Base-by-base conservation (phyloP, 2,329 filamentous ascomycete genomes). In the Curvularia sp. region DNA sequence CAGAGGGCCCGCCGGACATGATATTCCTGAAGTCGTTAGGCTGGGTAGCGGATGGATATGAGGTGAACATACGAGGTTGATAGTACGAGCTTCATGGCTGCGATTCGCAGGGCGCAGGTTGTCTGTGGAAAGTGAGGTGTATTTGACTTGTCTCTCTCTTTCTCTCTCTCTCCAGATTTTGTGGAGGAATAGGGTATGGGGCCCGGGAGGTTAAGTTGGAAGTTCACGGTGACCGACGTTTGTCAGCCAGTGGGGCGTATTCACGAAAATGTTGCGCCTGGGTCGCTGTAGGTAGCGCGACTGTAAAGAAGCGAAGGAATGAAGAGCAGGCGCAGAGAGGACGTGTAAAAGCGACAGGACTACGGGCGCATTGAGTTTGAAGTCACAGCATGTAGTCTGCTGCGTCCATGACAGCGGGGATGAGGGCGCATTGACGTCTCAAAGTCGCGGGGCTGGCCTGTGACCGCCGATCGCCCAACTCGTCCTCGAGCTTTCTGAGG, bases 1-100 rank as follows among this genome's bases (percentile, higher is more conserved):
- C 89, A 49, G 92, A 92, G 57, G 91, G 90, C 57, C 91, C 91
- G 63, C 87, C 88, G 69, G 89, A 89, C 85, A 96, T 92, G 76
- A 96, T 90, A 82, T 96, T 97, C 73, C 86, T 88, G 70, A 87
- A 80, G 92, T 94, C 74, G 84, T 62, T 50, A 75, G 67, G n/a
- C 67, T 33, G 28, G 68, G 31, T 59, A 41, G 31, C 26, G 30
- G 38, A 18, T 30, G 12, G 8, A 46, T 22, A 15, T 12, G 18
- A 26, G 18, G n/a, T 30, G n/a, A 48, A 80, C 89, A 71, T 85
- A 95, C 92, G 90, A 92, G 65, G 92, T 96, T 55, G 91, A 96
- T 53, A 96, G 86, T 65, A 96, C 85, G 75, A 96, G 83, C 82
- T 92, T 92, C 81, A 92, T 92, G 83, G 85, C 88, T 57, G 42